Base-by-base conservation (phyloP, 768 basidiomycete genomes). In the Hortiboletus campestris region DNA sequence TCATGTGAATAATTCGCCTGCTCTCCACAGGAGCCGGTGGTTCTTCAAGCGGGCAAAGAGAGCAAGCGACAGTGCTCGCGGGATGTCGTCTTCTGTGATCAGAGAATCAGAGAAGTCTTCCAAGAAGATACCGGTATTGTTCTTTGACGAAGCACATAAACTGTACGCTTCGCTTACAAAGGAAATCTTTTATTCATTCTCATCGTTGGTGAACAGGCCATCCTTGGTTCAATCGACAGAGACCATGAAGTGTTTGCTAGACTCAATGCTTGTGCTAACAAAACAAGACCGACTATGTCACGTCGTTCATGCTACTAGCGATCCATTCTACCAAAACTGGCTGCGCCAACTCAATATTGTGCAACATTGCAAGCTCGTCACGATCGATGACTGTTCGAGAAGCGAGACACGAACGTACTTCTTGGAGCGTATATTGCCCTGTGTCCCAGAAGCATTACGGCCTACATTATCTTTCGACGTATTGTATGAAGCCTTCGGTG, bases 231-330 rank as follows among this genome's bases (percentile, higher is more conserved):
- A 88, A 60, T 90, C 88, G 1, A 77, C 79, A 4, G 89, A 89
- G 31, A 82, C 89, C 4, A 90, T 94, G 88, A 93, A 91, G 67
- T 86, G 84, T 59, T 72, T 94, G 16, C 78, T 94, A 34, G 91
- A 93, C 64, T 88, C 89, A 13, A 89, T 91, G 82, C 82, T 92
- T 19, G 91, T 92, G 14, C 74, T 93, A 51, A 91, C 91, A 32
- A 92, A 93, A 73, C 91, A 93, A 69, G 91, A 92, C 65, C 76
- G 87, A n/a, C 71, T 93, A 14, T 89, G 87, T 63, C 89, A 91
- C 64, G 85, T 91, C 63, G 84, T 91, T 48, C 88, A 91, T 59
- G 87, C 87, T 6, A 88, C 89, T 6, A 89, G 87, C 62, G 89
- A 92, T 60, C 88, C 89, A 0, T 91, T 91, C 71, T 92, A 91